phyloP scores from a whole-genome alignment of 495 filamentous ascomycete species.

The Aspergillus homomorphus region DNA sequence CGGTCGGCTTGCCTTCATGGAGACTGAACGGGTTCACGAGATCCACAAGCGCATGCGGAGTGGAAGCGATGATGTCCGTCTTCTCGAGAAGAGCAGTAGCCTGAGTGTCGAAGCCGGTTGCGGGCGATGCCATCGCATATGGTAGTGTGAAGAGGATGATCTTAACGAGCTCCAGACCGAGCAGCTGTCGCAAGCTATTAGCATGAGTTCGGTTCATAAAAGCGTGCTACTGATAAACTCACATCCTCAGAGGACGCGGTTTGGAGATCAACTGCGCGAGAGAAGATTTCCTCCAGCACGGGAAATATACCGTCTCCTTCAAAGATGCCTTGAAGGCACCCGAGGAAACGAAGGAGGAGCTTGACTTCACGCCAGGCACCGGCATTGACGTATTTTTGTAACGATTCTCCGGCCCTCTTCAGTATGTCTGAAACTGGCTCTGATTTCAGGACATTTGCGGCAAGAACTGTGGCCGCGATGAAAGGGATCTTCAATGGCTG shows the following conservation, averaged over 20 bases:
- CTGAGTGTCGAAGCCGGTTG: slow-evolving; percentile 60
- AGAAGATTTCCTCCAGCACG: slow-evolving; percentile 80
- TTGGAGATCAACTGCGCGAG: slow-evolving; percentile 80
- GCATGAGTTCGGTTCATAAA: background rate
- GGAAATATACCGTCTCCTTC: slow-evolving; percentile 85
- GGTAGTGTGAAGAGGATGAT: slow-evolving; percentile 91
- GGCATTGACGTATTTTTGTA: slow-evolving; percentile 59
- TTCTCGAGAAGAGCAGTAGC: slow-evolving; percentile 80
- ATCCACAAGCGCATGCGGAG: slow-evolving; percentile 75
- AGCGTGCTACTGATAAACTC: slow-evolving; percentile 30
- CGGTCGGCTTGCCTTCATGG: slow-evolving; percentile 47
- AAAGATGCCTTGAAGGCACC: slow-evolving; percentile 72
- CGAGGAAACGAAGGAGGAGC: slow-evolving; percentile 81
- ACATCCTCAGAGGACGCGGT: slow-evolving; percentile 88
- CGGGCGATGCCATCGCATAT: slow-evolving; percentile 77
- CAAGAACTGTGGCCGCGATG: slow-evolving; percentile 73
- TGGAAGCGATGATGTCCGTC: slow-evolving; percentile 85
- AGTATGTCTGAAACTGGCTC: slow-evolving; percentile 70
- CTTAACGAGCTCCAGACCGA: slow-evolving; percentile 88
- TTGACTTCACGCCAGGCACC: slow-evolving; percentile 91
- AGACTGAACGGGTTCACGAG: slow-evolving; percentile 78
- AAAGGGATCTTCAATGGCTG: slow-evolving; percentile 97
- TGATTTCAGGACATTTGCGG: slow-evolving; percentile 68
- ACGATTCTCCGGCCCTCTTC: slow-evolving; percentile 49
- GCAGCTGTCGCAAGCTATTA: slow-evolving; percentile 36